These are phyloP conservation scores for Boletellus sp. DNA, from an alignment of 768 basidiomycete genomes.

Conservation along the genomic window DNA sequence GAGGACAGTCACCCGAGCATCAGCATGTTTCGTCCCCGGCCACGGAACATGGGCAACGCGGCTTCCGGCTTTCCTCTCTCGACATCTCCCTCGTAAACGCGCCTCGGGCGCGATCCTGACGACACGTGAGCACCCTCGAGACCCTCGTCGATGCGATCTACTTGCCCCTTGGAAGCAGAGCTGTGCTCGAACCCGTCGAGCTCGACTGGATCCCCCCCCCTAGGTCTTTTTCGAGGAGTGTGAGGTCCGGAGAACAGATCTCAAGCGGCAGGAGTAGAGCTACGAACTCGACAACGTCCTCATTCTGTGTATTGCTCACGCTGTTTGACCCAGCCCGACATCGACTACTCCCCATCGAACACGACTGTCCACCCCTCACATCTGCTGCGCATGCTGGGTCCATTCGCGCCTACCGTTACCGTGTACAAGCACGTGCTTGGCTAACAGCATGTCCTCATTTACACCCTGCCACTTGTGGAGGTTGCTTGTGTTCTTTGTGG, in stretches of 20 bases:
- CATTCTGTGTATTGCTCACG: not conserved
- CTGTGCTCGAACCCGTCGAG: conserved; percentile 46
- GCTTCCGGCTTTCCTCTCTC: conserved; percentile 74
- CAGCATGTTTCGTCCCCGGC: conserved; percentile 70
- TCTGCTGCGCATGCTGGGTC: conserved; percentile 71
- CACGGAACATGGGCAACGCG: conserved; percentile 68
- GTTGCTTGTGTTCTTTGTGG: conserved; percentile 68
- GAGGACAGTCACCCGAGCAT: conserved; percentile 68
- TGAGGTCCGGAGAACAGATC: conserved; percentile 45
- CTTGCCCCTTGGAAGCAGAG: conserved; percentile 44
- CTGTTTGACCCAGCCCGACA: conserved; percentile 24
- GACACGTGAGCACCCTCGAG: conserved; percentile 63
- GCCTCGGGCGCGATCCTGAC: conserved; percentile 68
- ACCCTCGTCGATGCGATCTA: conserved; percentile 54
- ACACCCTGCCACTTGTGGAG: conserved; percentile 76
- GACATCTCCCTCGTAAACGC: conserved; percentile 70
- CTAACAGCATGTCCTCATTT: conserved; percentile 71
- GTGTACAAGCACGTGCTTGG: conserved; percentile 78
- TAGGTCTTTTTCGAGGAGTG: conserved; percentile 62
- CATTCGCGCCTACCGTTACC: conserved; percentile 71
- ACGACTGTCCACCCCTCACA: conserved; percentile 74
- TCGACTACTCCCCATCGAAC: conserved; percentile 30
- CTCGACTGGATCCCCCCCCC: conserved; percentile 63
- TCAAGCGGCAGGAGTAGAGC: conserved; percentile 67
- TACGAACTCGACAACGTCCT: conserved; percentile 56